Percentiles rank a stretch among this genome's conserved stretches.
Conservation (phyloP, 2,329 filamentous ascomycete genomes). For the Neospermospora avenae region DNA sequence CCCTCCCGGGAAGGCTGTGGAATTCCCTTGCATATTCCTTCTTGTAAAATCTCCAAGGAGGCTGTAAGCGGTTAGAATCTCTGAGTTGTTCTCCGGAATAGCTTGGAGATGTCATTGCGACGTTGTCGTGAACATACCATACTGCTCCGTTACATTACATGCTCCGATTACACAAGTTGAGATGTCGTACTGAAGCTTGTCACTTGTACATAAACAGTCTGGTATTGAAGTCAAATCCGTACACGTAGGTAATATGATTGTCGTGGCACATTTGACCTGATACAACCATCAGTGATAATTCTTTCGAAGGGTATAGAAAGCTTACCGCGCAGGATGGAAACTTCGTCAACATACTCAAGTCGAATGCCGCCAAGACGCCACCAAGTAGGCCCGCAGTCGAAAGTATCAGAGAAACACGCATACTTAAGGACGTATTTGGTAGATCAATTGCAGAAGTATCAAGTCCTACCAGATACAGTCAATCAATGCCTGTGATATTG, state of each 20-base stretch:
- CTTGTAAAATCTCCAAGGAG: constrained; percentile 9
- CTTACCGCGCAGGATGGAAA: constrained; percentile 13
- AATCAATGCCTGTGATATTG: background rate
- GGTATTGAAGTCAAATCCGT: constrained; percentile 3
- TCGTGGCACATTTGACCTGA: background rate
- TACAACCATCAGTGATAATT: background rate
- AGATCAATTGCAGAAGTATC: background rate
- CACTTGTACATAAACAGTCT: constrained; percentile 22
- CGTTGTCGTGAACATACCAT: constrained; percentile 9
- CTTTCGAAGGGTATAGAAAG: background rate
- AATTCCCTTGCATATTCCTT: constrained; percentile 13
- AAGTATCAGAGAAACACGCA: background rate
- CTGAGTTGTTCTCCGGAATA: too few relatives aligned
- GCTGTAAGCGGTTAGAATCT: background rate
- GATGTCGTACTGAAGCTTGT: constrained; percentile 16
- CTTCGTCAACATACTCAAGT: background rate
- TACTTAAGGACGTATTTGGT: background rate
- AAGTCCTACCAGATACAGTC: background rate
- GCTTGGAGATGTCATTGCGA: background rate
- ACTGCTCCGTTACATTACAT: constrained; percentile 20
- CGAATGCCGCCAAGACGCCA: background rate
- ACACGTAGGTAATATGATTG: constrained; percentile 5
- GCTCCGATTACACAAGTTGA: constrained; percentile 16
- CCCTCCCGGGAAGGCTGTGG: constrained; percentile 11
- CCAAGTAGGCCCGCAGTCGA: constrained; percentile 4